Base-by-base conservation (phyloP, 2,329 filamentous ascomycete species). In the Venturia asperata region DNA sequence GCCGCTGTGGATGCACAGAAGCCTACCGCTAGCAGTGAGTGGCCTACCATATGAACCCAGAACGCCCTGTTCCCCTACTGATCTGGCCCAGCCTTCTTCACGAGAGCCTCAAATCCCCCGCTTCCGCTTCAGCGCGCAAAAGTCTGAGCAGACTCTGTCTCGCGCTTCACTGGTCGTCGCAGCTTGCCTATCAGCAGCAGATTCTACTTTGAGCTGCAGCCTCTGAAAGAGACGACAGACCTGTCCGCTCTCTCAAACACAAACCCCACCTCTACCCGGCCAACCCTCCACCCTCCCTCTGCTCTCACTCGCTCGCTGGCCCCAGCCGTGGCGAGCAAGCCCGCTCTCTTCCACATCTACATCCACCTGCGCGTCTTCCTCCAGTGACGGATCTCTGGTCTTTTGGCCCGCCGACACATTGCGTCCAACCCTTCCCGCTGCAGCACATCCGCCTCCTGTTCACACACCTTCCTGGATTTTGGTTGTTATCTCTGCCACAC, bases 41-140 rank as follows among this genome's bases (percentile, higher is more conserved):
- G 21, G 9, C n/a, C 11, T 39, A 11, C 39, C 2, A 11, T 9
- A 24, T 30, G n/a, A 15, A 13, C 15, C 39, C 37, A 21, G 60
- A 37, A 10, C 24, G 34, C 34, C 13, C n/a, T 15, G 13, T n/a
- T 4, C 56, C 37, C 21, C 39, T 61, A 42, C 60, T 42, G 39
- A 61, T 42, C n/a, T 41, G 37, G 34, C 15, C n/a, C 60, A 61
- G 60, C 39, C 60, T 61, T 42, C 37, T 27, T 43, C 60, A 61
- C 42, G 27, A 61, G 60, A 61, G 60, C 60, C 60, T 61, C 60
- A 61, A 43, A 1, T n/a, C n/a, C 60, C 60, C 39, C 60, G 37
- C 42, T 45, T 61, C 39, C 60, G 37, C 42, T 45, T 61, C 60
- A 43, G 60, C 37, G 30, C 34, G 15, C 37, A 24, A 61, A 5